Conservation (phyloP, 73 alveolate species). For the Tetrahymena malaccensis region DNA sequence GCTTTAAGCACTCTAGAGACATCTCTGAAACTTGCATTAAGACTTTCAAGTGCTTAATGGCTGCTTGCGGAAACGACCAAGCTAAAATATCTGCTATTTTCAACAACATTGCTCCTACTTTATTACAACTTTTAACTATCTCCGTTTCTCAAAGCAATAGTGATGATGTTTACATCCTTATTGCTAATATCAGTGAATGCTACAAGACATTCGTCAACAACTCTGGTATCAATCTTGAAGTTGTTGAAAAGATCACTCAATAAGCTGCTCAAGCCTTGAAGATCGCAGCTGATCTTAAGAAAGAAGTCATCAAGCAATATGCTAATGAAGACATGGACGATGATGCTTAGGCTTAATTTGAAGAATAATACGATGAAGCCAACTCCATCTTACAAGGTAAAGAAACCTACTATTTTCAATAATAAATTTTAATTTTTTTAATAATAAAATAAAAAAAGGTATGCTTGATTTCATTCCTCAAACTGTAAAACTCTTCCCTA, state of each 20-base stretch:
- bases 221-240: not conserved
- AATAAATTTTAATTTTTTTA: not conserved
- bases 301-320: not conserved
- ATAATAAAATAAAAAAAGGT: not conserved
- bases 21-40: slow-evolving; percentile 2
- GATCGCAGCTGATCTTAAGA: not conserved
- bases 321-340: not conserved
- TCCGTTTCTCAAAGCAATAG: not conserved
- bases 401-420: not conserved
- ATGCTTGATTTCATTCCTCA: not conserved
- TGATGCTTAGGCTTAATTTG: not conserved
- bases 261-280: not conserved
- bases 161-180: not conserved
- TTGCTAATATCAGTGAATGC: not conserved
- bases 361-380: not conserved
- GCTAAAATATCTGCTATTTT: not conserved
- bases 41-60: not conserved
- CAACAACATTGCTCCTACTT: not conserved
- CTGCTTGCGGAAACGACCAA: not conserved
- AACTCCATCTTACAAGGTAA: not conserved
- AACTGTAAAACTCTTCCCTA: not conserved
- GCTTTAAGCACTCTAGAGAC: slow-evolving; percentile 16
- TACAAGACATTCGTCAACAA: not conserved
- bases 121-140: not conserved
- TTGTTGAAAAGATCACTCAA: not conserved